A percentile compares a stretch with the other conserved stretches of the same genome.
These are phyloP conservation scores for Aspergillus carbonarius DNA, from an alignment of 2,329 filamentous ascomycete genomes.

Conservation along the genomic window DNA sequence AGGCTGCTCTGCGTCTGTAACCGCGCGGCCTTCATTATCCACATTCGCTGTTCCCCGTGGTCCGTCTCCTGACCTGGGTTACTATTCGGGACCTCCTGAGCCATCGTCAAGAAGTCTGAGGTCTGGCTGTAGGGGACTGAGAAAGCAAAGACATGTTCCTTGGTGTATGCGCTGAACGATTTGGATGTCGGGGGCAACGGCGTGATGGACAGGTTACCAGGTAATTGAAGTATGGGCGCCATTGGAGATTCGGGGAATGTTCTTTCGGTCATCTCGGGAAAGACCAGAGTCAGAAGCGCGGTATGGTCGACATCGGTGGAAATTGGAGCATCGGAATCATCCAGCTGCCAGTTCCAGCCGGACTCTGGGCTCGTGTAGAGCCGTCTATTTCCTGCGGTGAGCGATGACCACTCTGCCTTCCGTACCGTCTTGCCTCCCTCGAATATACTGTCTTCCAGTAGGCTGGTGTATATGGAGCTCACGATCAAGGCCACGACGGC, in stretches of 20 bases:
- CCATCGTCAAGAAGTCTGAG: slow-evolving; percentile 69
- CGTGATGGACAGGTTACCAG: not conserved
- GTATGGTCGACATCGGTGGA: not conserved
- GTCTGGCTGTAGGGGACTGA: slow-evolving; percentile 73
- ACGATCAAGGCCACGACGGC: not conserved
- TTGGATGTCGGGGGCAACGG: slow-evolving; percentile 62
- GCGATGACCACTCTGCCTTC: not conserved
- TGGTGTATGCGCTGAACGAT: slow-evolving; percentile 76
- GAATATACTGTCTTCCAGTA: slow-evolving; percentile 1
- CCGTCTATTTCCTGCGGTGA: not conserved
- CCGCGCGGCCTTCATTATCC: slow-evolving; percentile 92
- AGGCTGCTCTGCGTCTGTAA: slow-evolving; percentile 58
- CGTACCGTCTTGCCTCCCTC: not conserved
- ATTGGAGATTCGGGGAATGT: not conserved
- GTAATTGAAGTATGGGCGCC: not conserved
- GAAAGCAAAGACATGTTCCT: slow-evolving; percentile 82
- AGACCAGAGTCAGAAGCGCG: slow-evolving; percentile 38
- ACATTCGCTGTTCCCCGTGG: slow-evolving; percentile 74
- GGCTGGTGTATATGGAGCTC: not conserved
- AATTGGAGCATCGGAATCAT: slow-evolving; percentile 49
- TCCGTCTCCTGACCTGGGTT: slow-evolving; percentile 50
- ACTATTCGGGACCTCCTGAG: slow-evolving; percentile 79
- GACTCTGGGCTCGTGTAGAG: not conserved
- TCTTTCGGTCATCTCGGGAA: slow-evolving; percentile 37
- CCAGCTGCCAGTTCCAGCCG: slow-evolving; percentile 83